Evolutionary conservation across 2,329 filamentous ascomycete species (phyloP).

Genomic region (Arthrinium puccinioides): DNA sequence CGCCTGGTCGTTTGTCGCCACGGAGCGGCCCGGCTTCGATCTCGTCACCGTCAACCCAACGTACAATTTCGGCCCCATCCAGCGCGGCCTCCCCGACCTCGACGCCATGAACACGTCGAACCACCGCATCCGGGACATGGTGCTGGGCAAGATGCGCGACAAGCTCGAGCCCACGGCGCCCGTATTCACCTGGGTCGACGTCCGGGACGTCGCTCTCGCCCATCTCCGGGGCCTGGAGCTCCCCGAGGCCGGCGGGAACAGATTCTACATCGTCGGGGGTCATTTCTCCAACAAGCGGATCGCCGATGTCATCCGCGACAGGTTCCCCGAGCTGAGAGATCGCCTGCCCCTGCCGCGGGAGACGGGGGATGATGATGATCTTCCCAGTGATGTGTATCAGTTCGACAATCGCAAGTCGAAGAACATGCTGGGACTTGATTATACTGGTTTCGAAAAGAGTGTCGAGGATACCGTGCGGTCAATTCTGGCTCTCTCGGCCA

Average conservation of each 20-base stretch:
- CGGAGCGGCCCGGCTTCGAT: conserved; percentile 46
- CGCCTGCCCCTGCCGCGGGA: conserved; percentile 33
- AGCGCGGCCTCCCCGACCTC: conserved; percentile 55
- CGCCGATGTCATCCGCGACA: conserved; percentile 44
- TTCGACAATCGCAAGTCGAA: conserved; percentile 49
- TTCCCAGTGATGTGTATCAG: conserved; percentile 41
- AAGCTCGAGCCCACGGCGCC: conserved; percentile 48
- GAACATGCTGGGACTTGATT: conserved; percentile 53
- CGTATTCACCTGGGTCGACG: conserved; percentile 53
- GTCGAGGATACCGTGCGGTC: conserved; percentile 51
- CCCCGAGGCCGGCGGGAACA: conserved; percentile 48
- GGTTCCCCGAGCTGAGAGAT: conserved; percentile 44
- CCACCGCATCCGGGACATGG: conserved; percentile 54
- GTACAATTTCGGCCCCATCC: conserved; percentile 55
- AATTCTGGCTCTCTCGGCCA: conserved; percentile 21
- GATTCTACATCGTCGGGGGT: conserved; percentile 57
- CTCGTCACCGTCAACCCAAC: conserved; percentile 56
- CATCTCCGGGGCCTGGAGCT: conserved; percentile 55
- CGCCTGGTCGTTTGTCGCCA: conserved; percentile 54
- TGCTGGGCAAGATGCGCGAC: conserved; percentile 54
- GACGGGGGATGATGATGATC: conserved; percentile 31
- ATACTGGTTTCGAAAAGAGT: conserved; percentile 48
- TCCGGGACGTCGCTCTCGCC: conserved; percentile 53
- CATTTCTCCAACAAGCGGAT: conserved; percentile 56
- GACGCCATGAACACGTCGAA: conserved; percentile 69